Base-by-base conservation (phyloP, 106 monocot genomes). In the Dendrobium nobile region DNA sequence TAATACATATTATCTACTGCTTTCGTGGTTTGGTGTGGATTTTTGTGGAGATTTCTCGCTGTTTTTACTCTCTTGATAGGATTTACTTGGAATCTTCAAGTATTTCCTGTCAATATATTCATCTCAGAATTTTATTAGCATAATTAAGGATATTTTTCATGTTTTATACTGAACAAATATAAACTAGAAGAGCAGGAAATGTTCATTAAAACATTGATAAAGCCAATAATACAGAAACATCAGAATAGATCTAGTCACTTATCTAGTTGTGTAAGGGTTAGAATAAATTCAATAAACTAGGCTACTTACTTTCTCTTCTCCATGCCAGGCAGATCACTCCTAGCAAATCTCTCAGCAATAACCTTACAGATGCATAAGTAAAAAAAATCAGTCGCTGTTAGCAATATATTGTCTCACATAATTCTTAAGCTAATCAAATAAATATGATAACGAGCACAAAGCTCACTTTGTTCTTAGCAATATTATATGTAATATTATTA, bases 231-330 rank as follows among this genome's bases (percentile, higher is more conserved):
- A 70, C 70, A 70, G 31, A 37, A 70, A 70, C 28, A 40, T 4
- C 70, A 70, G 70, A 70, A 70, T 13, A 70, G 4, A 70, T 5
- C 24, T 67, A 19, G 67, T 27, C 9, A 4, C 67, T 27, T 1
- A 67, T 67, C 27, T 28, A 15, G 37, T 70, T 33, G 37, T 33
- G 20, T 70, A 33, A 13, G 3, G 68, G 68, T 68, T 58, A 18
- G 10, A 68, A 10, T 68, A 70, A 70, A 33, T 70, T 16, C 33
- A 70, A 70, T 2, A 70, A 33, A 70, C 33, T 76, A 76, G 76
- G 17, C 1, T 41, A 81, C 87, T 84, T 90, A 94, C 94, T 88
- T 94, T 85, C 83, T 91, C 87, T 95, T 95, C 41, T 95, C 94
- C 94, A 95, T 80, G 28, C 85, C 72, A 8, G 87, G 92, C 67